Evolutionary conservation across 805 yeast species (phyloP), one percentile per base, ranked within the genome.

Genomic region (Candida loeiensis): DNA sequence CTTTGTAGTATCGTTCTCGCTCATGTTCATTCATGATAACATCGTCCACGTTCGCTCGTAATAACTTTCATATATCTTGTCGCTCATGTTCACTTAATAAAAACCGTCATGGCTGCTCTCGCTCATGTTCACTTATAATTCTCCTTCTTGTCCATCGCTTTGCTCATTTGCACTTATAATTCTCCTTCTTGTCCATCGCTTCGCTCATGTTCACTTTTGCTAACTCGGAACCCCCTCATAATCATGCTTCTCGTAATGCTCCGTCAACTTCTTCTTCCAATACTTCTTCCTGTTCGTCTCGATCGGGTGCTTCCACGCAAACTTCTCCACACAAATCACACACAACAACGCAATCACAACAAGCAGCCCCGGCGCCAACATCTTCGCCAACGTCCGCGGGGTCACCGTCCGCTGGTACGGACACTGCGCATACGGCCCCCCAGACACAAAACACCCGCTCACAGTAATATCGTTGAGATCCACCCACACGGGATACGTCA

Each of bases 181-280:
- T 7, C 9, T 21, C 8, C 9, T 6, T 7, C 6, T 7, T 7
- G 6, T 21, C 24, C 6, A 6, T 21, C 24, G 24, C 24, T 21
- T 21, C 24, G 24, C 22, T 36, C 6, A 8, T 19, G n/a, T n/a
- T n/a, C n/a, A n/a, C n/a, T 18, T 5, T 12, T 18, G 21, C 54
- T 55, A 88, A 2, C 88, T 77, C 9, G 97, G 96, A 6, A 87
- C 91, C 4, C 96, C 96, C 58, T 90, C 96, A 49, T 76, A 80
- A 43, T 85, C 93, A 36, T 77, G 63, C 46, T 77, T 76, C 22
- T 80, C 67, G 43, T 72, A 72, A 47, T 77, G 77, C 36, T 76
- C 76, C 25, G 75, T 59, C 6, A 81, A 55, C 37, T 69, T 73
- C 50, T 74, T 77, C 82, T 91, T 67, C 74, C 74, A 69, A 40